Conservation (phyloP, 208 protist species). For the Acanthamoeba healyi region DNA sequence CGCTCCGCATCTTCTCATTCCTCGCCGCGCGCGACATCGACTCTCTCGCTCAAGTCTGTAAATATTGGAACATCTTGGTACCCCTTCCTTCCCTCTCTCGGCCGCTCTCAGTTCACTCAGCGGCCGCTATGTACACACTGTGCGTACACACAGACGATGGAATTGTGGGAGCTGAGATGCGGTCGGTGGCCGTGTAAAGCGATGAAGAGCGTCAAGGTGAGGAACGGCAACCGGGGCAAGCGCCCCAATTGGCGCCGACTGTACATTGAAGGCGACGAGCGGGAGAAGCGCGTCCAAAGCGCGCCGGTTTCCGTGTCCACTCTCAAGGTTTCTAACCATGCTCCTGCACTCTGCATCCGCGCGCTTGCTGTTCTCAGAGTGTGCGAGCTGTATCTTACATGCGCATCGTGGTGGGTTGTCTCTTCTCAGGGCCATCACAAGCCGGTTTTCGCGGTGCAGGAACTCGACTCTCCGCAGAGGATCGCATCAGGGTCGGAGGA, state of each 20-base stretch:
- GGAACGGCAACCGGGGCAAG: not conserved
- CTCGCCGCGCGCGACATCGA: conserved; percentile 17
- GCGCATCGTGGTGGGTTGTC: too few species aligned
- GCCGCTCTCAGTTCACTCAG: too few species aligned
- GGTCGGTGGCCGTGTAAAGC: conserved; percentile 17
- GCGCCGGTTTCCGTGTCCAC: not conserved
- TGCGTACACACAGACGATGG: not conserved
- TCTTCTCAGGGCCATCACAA: too few species aligned
- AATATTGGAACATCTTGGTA: conserved; percentile 68
- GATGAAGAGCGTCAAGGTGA: not conserved
- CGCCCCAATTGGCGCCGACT: conserved; percentile 15
- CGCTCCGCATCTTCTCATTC: conserved; percentile 42
- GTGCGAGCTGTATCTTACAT: too few species aligned
- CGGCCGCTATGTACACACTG: too few species aligned
- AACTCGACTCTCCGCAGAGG: not conserved
- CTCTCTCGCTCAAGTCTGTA: conserved; percentile 71
- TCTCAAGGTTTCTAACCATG: too few species aligned
- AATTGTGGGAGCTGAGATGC: conserved; percentile 49
- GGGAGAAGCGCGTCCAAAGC: not conserved
- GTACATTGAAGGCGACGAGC: not conserved
- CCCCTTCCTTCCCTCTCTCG: not conserved
- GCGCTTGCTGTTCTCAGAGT: too few species aligned
- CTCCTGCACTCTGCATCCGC: too few species aligned
- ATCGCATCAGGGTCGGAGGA: conserved; percentile 24
- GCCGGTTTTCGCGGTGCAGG: conserved; percentile 10